Conservation (phyloP, 148 eudicot species). For the Euryodendron excelsum region DNA sequence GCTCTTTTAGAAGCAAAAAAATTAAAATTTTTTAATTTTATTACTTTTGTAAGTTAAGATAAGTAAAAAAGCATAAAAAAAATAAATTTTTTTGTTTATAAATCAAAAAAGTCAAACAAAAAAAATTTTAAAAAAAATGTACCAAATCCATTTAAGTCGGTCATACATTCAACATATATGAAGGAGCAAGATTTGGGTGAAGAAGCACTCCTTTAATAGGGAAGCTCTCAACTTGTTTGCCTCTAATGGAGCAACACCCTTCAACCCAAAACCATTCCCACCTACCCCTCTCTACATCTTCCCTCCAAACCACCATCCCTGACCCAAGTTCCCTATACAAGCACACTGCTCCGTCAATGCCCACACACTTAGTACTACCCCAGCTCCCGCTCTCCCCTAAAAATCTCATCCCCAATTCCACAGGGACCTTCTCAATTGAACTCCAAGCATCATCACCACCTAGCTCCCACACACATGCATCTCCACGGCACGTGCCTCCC, state of each 20-base stretch:
- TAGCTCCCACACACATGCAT: slow-evolving; percentile 45
- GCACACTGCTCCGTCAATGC: slow-evolving; percentile 42
- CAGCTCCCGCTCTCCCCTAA: slow-evolving; percentile 26
- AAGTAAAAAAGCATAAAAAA: no score
- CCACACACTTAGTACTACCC: slow-evolving; percentile 46
- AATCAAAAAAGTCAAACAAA: no score
- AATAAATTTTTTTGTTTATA: no score
- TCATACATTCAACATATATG: background rate
- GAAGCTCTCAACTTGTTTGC: slow-evolving; percentile 21
- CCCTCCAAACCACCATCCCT: slow-evolving; percentile 45
- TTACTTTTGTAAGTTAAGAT: no score
- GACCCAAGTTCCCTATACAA: slow-evolving; percentile 39
- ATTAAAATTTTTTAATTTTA: no score
- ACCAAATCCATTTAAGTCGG: no score
- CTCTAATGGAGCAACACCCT: slow-evolving; percentile 30
- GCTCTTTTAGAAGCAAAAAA: no score
- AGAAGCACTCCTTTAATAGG: slow-evolving; percentile 40
- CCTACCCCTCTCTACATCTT: slow-evolving; percentile 9
- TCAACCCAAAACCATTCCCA: slow-evolving; percentile 51
- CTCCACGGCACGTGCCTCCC: slow-evolving; percentile 32
- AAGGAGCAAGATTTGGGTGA: slow-evolving; percentile 42
- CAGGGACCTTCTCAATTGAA: slow-evolving; percentile 30
- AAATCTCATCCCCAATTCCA: slow-evolving; percentile 30
- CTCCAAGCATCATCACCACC: slow-evolving; percentile 29
- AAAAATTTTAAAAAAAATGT: no score